A percentile compares a stretch with the other conserved stretches of the same genome.
phyloP scores from a whole-genome alignment of 805 yeast species.

The Maudiozyma serrabonitensis region DNA sequence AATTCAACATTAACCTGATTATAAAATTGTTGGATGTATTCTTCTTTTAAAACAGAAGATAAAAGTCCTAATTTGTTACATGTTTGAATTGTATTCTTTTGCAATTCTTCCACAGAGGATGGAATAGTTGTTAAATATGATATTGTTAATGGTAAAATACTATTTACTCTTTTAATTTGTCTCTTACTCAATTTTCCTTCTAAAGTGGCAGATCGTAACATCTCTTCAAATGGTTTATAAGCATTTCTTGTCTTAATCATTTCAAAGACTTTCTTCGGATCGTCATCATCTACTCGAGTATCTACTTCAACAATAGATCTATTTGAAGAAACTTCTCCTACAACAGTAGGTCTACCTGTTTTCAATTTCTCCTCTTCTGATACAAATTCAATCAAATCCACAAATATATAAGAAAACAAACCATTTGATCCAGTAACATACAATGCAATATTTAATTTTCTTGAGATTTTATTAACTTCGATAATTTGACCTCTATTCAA shows the following conservation, averaged over 20 bases:
- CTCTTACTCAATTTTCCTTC: constrained; percentile 28
- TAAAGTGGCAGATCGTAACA: constrained; percentile 30
- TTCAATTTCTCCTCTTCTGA: constrained; percentile 44
- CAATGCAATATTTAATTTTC: constrained; percentile 51
- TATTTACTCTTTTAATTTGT: constrained; percentile 23
- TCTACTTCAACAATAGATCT: constrained; percentile 35
- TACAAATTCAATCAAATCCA: constrained; percentile 62
- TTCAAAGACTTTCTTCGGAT: constrained; percentile 31
- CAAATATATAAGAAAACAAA: constrained; percentile 69
- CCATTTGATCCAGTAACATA: constrained; percentile 68
- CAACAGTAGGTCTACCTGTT: constrained; percentile 35
- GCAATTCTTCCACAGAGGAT: constrained; percentile 13
- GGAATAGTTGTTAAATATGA: constrained; percentile 39
- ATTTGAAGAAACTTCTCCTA: constrained; percentile 39
- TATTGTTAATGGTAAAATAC: constrained; percentile 42
- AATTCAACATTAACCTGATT: constrained; percentile 52
- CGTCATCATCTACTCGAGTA: constrained; percentile 28
- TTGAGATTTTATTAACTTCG: constrained; percentile 44
- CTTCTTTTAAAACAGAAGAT: constrained; percentile 32
- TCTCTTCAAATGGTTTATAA: constrained; percentile 31
- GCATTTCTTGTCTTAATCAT: constrained; percentile 30
- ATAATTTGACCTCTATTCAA: constrained; percentile 34
- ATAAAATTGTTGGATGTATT: constrained; percentile 32
- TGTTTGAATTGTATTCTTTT: not conserved
- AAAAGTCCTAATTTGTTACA: constrained; percentile 39